Conservation (phyloP, 441 rosid species). For the Bocquillonia castaneifolia region DNA sequence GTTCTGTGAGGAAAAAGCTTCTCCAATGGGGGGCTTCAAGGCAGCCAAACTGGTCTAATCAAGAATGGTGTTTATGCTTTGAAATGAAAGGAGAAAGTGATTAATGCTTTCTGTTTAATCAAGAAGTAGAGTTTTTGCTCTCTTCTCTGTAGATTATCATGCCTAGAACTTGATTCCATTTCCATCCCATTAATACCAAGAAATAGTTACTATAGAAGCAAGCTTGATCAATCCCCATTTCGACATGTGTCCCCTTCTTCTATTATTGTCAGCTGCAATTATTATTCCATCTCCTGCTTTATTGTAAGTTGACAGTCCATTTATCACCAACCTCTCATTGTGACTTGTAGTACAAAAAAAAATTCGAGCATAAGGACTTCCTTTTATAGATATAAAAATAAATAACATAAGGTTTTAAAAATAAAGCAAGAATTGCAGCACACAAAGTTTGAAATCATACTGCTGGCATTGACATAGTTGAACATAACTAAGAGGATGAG, state of each 20-base stretch:
- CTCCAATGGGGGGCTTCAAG: not conserved
- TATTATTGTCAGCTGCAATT: slow-evolving; percentile 1
- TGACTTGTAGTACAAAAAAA: slow-evolving; percentile 12
- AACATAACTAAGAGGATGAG: not conserved
- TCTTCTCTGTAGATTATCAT: slow-evolving; percentile 12
- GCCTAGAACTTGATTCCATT: slow-evolving; percentile 33
- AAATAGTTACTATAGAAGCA: not conserved
- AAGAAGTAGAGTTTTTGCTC: slow-evolving; percentile 5
- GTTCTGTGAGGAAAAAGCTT: not conserved
- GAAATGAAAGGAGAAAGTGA: slow-evolving; percentile 14
- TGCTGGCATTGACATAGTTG: not conserved
- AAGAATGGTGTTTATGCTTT: not conserved
- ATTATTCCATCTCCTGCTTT: slow-evolving; percentile 18
- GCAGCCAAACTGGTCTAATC: slow-evolving; percentile 15
- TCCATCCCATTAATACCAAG: not conserved
- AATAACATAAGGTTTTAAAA: not conserved
- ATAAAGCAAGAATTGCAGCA: not conserved
- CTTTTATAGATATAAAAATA: not conserved
- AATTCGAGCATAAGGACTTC: not conserved
- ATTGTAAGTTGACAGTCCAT: slow-evolving; percentile 13
- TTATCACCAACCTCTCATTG: slow-evolving; percentile 23
- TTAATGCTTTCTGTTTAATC: not conserved
- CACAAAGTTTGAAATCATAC: not conserved
- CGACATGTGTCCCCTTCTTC: not conserved
- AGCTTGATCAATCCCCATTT: slow-evolving; percentile 1